phyloP scores from a whole-genome alignment of 495 filamentous ascomycete species.

The Daldinia concentrica region DNA sequence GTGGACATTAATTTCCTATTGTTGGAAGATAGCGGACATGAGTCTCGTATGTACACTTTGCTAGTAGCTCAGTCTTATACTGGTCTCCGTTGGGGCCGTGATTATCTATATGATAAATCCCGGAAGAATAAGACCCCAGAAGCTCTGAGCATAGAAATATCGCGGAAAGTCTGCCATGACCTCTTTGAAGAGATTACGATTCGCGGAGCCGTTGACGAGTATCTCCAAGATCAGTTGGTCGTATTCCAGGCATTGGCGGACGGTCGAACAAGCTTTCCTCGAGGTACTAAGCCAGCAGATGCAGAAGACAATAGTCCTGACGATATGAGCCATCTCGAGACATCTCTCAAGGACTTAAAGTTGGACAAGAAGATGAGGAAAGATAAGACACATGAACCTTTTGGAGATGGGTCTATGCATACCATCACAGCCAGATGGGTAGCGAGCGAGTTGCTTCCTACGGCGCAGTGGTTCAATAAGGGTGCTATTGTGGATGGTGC shows the following conservation, averaged over 20 bases:
- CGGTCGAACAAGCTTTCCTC: slow-evolving; percentile 57
- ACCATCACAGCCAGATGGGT: slow-evolving; percentile 62
- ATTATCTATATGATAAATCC: slow-evolving; percentile 63
- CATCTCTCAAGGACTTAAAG: neutral
- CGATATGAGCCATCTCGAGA: neutral
- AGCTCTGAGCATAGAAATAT: slow-evolving; percentile 51
- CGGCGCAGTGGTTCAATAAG: slow-evolving; percentile 67
- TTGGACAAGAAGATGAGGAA: slow-evolving; percentile 1
- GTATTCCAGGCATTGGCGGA: slow-evolving; percentile 80
- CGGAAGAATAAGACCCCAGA: slow-evolving; percentile 57
- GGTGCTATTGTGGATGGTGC: neutral
- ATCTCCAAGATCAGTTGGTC: slow-evolving; percentile 82
- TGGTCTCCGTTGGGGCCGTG: slow-evolving; percentile 71
- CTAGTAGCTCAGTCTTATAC: slow-evolving; percentile 73
- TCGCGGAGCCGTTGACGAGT: slow-evolving; percentile 70
- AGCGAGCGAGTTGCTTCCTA: slow-evolving; percentile 72
- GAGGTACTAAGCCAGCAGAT: slow-evolving; percentile 11
- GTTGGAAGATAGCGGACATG: slow-evolving; percentile 67
- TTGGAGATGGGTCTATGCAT: slow-evolving; percentile 61
- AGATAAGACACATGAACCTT: slow-evolving; percentile 54
- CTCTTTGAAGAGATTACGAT: slow-evolving; percentile 65
- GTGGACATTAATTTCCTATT: slow-evolving; percentile 60
- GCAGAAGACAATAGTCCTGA: neutral
- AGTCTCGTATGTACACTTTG: slow-evolving; percentile 73
- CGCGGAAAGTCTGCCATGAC: slow-evolving; percentile 62